A percentile compares a stretch with the other conserved stretches of the same genome.
Evolutionary conservation across 2,329 filamentous ascomycete genomes (phyloP).

Genomic region (Diaporthe australafricana): DNA sequence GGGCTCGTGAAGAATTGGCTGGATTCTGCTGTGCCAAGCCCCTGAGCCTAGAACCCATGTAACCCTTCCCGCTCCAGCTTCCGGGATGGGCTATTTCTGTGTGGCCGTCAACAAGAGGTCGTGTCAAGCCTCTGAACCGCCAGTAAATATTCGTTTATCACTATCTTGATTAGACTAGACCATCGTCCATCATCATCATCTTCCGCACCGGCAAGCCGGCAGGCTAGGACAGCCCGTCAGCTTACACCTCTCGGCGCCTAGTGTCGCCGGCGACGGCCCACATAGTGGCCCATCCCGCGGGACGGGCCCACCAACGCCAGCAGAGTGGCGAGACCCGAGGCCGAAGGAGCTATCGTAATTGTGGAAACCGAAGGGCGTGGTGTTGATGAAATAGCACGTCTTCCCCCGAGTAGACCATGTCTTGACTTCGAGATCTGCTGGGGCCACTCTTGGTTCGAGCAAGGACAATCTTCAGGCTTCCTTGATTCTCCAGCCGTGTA

Average conservation of each 20-base stretch:
- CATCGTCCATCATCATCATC: neutral
- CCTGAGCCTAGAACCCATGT: neutral
- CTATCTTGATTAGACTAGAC: neutral
- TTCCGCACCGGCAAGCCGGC: neutral
- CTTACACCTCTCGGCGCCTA: slow-evolving; percentile 6
- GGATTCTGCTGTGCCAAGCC: neutral
- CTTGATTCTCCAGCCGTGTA: neutral
- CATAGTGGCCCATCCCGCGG: slow-evolving; percentile 14
- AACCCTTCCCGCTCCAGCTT: neutral
- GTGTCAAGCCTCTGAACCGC: neutral
- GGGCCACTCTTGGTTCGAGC: neutral
- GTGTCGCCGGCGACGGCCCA: slow-evolving; percentile 8
- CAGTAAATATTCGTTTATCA: neutral
- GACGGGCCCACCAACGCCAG: slow-evolving; percentile 10
- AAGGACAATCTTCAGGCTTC: neutral
- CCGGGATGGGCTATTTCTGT: neutral
- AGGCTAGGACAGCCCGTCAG: neutral
- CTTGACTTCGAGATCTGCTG: neutral
- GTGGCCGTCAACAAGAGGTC: no score
- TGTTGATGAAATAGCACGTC: slow-evolving; percentile 24
- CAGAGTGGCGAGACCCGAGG: slow-evolving; percentile 30
- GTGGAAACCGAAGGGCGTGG: slow-evolving; percentile 13
- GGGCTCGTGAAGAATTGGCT: neutral
- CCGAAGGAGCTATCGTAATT: slow-evolving; percentile 21
- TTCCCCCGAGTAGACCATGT: neutral